Evolutionary conservation across 306 rosid species (phyloP), one percentile per base, ranked within the genome.

Genomic region (Sicyos baderoa): DNA sequence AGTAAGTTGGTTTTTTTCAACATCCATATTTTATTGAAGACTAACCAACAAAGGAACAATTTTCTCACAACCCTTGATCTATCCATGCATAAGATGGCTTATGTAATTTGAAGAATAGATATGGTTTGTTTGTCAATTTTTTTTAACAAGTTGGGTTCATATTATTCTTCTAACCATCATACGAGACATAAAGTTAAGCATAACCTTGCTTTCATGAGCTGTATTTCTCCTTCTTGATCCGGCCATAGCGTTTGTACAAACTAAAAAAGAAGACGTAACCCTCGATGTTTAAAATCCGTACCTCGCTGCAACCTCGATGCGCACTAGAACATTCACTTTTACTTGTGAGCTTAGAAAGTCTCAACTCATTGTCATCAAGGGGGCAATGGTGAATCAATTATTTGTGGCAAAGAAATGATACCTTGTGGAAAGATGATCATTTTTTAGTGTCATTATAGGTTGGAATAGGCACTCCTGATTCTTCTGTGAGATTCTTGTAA

Each of bases 401-500:
- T 64, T 44, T 64, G 70, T 58, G 22, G 27, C 50, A 45, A 71
- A 19, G 75, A 65, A 60, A 66, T 1, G 25, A 22, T 11, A 81
- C 74, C 81, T 61, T 68, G 58, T 18, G 11, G 58, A 22, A 35
- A 56, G 54, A 64, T 42, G 11, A 53, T 61, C 49, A 61, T 4
- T 12, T 15, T 74, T 74, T 78, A 60, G 68, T 37, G 62, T 74
- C 19, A 18, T 16, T 37, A 45, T 80, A 73, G 55, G 79, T 72
- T 9, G 88, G 87, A 53, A 87, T 87, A 45, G 86, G 75, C 16
- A 87, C 84, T 54, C 97, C 98, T 3, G 81, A 81, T 7, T 75
- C 72, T 76, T 75, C 90, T 2, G 98, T 93, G 82, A 90, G 68
- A 59, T 74, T 82, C 72, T 84, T 86, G 79, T 79, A 93, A 68